Percentiles rank a stretch among this genome's conserved stretches.
These are phyloP conservation scores for Pseudotsuga menziesii DNA, from an alignment of 75 land plant species.

Conservation along the genomic window DNA sequence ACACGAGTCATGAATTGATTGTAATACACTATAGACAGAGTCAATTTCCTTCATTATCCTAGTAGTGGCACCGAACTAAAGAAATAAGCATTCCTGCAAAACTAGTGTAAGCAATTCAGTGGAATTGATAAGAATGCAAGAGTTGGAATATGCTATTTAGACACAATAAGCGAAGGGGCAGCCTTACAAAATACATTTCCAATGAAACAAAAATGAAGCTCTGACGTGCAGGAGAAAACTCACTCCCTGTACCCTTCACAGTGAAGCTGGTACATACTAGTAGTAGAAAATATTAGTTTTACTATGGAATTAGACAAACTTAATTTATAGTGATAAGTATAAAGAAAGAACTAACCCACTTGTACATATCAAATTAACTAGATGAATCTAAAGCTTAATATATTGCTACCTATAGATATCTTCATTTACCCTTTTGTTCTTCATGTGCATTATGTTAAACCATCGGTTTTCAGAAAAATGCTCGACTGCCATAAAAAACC, in stretches of 20 bases:
- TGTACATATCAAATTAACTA: not conserved
- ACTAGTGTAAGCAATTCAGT: not conserved
- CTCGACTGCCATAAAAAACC: slow-evolving; percentile 76
- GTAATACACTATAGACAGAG: no score
- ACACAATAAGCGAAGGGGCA: not conserved
- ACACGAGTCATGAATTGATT: not conserved
- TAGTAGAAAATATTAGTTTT: not conserved
- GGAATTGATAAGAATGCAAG: not conserved
- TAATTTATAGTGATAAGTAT: not conserved
- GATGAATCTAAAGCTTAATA: not conserved
- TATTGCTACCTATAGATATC: not conserved
- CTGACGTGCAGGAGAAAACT: not conserved
- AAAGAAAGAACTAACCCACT: not conserved
- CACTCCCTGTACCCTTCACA: not conserved
- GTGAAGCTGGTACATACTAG: not conserved
- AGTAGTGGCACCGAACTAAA: no score
- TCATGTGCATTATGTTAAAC: slow-evolving; percentile 4
- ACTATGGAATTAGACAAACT: not conserved
- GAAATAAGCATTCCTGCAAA: not conserved
- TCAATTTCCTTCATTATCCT: not conserved
- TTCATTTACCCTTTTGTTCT: not conserved
- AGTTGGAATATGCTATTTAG: not conserved
- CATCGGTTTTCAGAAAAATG: slow-evolving; percentile 53
- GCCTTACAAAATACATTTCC: not conserved
- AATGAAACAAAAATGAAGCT: slow-evolving; percentile 1